These are phyloP conservation scores for Pyrenula massariospora DNA, from an alignment of 495 filamentous ascomycete genomes.

Conservation along the genomic window DNA sequence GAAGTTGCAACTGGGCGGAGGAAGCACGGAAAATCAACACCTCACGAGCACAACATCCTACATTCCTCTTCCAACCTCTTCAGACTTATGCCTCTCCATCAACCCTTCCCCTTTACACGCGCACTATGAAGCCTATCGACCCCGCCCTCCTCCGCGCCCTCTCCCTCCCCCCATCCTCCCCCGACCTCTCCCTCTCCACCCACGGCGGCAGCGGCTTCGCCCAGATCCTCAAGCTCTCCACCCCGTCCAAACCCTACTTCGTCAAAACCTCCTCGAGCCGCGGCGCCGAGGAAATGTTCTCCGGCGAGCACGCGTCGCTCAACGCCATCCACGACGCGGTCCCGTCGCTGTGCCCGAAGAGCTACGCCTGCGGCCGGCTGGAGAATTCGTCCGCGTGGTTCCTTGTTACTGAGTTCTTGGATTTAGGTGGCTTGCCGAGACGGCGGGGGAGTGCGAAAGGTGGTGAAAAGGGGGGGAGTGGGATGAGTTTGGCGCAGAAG, in stretches of 20 bases:
- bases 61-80: no score
- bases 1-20: no score
- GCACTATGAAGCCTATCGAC: slow-evolving; percentile 43
- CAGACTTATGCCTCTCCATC: no score
- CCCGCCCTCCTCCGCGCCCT: slow-evolving; percentile 51
- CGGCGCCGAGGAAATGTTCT: slow-evolving; percentile 66
- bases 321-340: slow-evolving; percentile 64
- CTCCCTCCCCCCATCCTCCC: slow-evolving; percentile 45
- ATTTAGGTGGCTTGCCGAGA: slow-evolving; percentile 30
- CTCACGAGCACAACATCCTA: no score
- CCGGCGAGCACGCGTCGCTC: slow-evolving; percentile 72
- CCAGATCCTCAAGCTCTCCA: slow-evolving; percentile 57
- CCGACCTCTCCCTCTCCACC: slow-evolving; percentile 40
- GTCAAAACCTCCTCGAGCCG: slow-evolving; percentile 63
- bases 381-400: slow-evolving; percentile 38
- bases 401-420: slow-evolving; percentile 73
- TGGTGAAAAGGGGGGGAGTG: slow-evolving; percentile 8
- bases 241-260: slow-evolving; percentile 48
- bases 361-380: slow-evolving; percentile 57
- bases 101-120: slow-evolving; percentile 19
- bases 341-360: slow-evolving; percentile 61
- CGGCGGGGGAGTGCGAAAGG: slow-evolving; percentile 3
- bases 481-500: slow-evolving; percentile 54
- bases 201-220: slow-evolving; percentile 67
- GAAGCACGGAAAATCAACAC: no score